Evolutionary conservation across 1,284 basidiomycete genomes (phyloP), one percentile per base, ranked within the genome.

Genomic region (Cutaneotrichosporon cyanovorans): DNA sequence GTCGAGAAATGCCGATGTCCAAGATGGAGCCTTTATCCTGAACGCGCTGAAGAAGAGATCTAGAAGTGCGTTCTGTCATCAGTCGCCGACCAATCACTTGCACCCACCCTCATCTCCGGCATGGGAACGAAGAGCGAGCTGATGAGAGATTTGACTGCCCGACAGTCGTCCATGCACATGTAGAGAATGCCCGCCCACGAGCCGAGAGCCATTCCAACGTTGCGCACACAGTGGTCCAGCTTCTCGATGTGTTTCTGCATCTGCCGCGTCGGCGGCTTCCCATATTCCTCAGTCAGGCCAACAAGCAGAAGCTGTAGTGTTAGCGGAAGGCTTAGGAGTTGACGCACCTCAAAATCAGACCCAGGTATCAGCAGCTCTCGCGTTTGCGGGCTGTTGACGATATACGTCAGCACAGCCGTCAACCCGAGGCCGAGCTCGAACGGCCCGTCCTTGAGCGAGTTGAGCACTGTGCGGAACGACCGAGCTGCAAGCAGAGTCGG

Each of bases 131-230:
- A 81, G 39, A 99, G 74, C 0, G 86, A 87, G 60, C 90, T 80
- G 23, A 98, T 79, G 19, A 98, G 74, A 5, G 86, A 84, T 34
- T 82, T 80, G 51, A 99, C 83, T 0, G 91, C 88, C 16, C 81
- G 76, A 74, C 85, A 84, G 59, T 88, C 80, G 63, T 92, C 80
- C 79, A 92, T 83, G 69, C 89, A 95, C 56, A 96, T 83, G 67
- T 96, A 97, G 77, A 97, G 82, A 25, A 98, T 70, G 8, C 91
- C 91, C 53, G 87, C 85, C 92, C 93, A 99, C 10, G 87, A 90
- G 38, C 86, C 80, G 40, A 99, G 70, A 75, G 96, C 84, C 31
- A 85, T 77, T 34, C 84, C 80, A 34, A 95, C 82, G 40, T 93
- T 81, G 58, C 80, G 83, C 4, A 84, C 77, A 56, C 83, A 85